These are phyloP conservation scores for Fusarium anthophilum DNA, from an alignment of 2,329 filamentous ascomycete species.

Conservation along the genomic window DNA sequence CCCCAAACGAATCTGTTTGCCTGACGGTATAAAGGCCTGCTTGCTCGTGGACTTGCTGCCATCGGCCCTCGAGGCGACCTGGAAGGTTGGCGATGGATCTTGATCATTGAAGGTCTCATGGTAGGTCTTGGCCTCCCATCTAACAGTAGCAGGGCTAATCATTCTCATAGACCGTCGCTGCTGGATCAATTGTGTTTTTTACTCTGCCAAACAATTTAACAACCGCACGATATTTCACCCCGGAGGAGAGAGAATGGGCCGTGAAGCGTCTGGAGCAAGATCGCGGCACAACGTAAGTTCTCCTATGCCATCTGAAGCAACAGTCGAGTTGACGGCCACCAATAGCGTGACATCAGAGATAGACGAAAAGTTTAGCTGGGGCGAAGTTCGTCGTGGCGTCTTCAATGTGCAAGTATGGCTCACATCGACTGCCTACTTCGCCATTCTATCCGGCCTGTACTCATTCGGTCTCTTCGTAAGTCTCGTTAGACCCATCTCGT, in stretches of 20 bases:
- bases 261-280: neutral
- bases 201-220: neutral
- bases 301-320: fast-evolving
- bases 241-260: neutral
- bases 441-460: conserved; percentile 1
- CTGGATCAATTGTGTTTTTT: neutral
- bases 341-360: neutral
- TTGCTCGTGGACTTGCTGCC: neutral
- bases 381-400: neutral
- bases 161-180: neutral
- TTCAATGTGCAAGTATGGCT: conserved; percentile 1
- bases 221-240: neutral
- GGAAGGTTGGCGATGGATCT: conserved; percentile 3
- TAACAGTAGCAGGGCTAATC: too few species aligned
- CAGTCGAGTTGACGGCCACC: neutral
- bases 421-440: neutral
- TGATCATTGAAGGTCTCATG: neutral
- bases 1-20: fast-evolving
- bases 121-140: neutral
- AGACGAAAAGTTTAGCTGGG: neutral
- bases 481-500: neutral
- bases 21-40: neutral
- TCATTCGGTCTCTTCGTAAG: neutral
- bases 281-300: neutral
- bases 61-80: neutral